These are phyloP conservation scores for Aspergillus texensis DNA, from an alignment of 2,329 filamentous ascomycete genomes.

Conservation along the genomic window DNA sequence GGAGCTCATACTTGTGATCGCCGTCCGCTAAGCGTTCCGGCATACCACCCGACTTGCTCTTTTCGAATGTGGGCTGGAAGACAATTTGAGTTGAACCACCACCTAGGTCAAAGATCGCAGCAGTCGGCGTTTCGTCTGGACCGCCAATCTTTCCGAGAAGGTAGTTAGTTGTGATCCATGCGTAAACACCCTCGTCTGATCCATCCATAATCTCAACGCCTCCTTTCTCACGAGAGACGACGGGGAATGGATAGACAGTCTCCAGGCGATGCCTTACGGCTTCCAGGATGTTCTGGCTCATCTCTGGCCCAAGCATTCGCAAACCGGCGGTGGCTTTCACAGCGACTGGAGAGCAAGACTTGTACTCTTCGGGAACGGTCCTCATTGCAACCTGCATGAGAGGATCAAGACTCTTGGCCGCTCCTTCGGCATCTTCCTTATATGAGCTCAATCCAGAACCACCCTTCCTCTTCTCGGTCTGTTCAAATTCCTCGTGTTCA, in stretches of 20 bases:
- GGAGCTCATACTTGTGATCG: slow-evolving; percentile 92
- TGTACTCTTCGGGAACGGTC: slow-evolving; percentile 83
- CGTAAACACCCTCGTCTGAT: slow-evolving; percentile 94
- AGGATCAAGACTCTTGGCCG: slow-evolving; percentile 84
- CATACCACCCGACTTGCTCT: slow-evolving; percentile 72
- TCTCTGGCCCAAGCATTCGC: slow-evolving; percentile 78
- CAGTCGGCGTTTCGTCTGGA: slow-evolving; percentile 85
- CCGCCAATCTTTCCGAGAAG: slow-evolving; percentile 96
- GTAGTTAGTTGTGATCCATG: slow-evolving; percentile 99
- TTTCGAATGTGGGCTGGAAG: slow-evolving; percentile 91
- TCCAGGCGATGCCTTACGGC: slow-evolving; percentile 84
- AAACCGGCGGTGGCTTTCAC: slow-evolving; percentile 97
- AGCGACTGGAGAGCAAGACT: slow-evolving; percentile 90
- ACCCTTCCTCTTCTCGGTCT: slow-evolving; percentile 83
- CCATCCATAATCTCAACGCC: slow-evolving; percentile 98
- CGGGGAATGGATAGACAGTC: slow-evolving; percentile 88
- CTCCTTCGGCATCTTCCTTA: slow-evolving; percentile 79
- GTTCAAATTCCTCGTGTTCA: slow-evolving; percentile 88
- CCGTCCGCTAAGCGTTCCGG: slow-evolving; percentile 82
- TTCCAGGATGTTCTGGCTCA: slow-evolving; percentile 80
- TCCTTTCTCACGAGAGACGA: slow-evolving; percentile 80
- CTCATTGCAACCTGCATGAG: slow-evolving; percentile 85
- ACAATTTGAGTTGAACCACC: slow-evolving; percentile 98
- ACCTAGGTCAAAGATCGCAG: slow-evolving; percentile 92
- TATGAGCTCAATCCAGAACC: slow-evolving; percentile 83